Evolutionary conservation across 768 basidiomycete species (phyloP), one percentile per base, ranked within the genome.

Genomic region (Boletus huronensis): DNA sequence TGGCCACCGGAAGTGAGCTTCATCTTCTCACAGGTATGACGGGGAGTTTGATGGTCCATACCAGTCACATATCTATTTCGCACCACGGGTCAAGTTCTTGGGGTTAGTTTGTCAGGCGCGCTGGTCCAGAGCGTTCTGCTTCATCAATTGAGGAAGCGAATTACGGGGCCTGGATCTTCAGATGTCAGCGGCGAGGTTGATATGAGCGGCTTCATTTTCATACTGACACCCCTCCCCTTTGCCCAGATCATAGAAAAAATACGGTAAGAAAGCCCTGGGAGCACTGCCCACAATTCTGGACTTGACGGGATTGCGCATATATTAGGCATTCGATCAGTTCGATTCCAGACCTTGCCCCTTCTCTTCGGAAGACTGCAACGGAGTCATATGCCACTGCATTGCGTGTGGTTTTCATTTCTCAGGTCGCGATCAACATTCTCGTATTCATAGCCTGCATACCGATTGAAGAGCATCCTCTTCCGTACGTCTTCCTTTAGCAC

Each of bases 81-180:
- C 58, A 94, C 93, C 8, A 89, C 91, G 17, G 95, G 95, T 3
- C 96, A 98, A 75, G 97, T 97, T 23, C 79, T 98, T 51, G 97
- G 96, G 34, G 96, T 99, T 50, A 90, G 90, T 63, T 75, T 95
- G 43, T 86, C 85, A 61, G 90, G 93, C 21, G 87, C 92, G 0
- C 69, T 98, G 26, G 74, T 95, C 31, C 96, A 99, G 71, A 80
- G 82, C 6, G 79, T 96, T 34, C 77, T 99, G 38, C 73, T 85
- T 28, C 70, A 75, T 45, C 83, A 90, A 64, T 75, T 99, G 51
- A 81, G 82, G 53, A 72, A 78, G 57, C 80, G 85, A 48, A 95
- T 99, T 61, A 80, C 77, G 6, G 95, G 91, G 1, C 84, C 88
- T 42, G 81, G 79, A 52, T 81, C 95, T 51, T 75, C 75, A 62